Percentiles rank a stretch among this genome's conserved stretches.
These are phyloP conservation scores for Pyrrhoderma noxium DNA, from an alignment of 1,284 basidiomycete species.

Conservation along the genomic window DNA sequence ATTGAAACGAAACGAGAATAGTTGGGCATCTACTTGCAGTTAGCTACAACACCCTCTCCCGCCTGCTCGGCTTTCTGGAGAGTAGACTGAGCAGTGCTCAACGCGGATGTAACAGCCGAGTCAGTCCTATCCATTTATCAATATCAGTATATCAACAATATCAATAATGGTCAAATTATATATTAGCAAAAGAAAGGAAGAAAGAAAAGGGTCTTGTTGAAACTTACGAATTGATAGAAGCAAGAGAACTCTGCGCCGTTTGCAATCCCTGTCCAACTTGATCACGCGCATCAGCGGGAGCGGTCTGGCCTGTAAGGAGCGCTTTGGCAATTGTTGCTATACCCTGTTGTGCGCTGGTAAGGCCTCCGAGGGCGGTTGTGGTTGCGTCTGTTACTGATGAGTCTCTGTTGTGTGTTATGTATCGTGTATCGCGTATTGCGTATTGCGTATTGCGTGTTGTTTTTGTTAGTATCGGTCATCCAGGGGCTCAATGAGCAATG, in stretches of 20 bases:
- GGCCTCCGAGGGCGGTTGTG: conserved; percentile 24
- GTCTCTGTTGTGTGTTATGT: no score
- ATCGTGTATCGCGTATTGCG: no score
- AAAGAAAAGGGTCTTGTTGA: background rate
- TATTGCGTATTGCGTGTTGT: no score
- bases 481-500: no score
- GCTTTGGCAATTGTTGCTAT: conserved; percentile 31
- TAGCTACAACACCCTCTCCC: conserved; percentile 23
- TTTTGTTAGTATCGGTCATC: no score
- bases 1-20: no score
- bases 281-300: conserved; percentile 30
- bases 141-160: background rate
- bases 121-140: conserved; percentile 18
- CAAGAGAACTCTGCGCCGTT: conserved; percentile 28
- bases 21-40: conserved; percentile 22
- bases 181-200: background rate
- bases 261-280: conserved; percentile 29
- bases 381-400: conserved; percentile 22
- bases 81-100: conserved; percentile 21
- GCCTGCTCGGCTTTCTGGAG: conserved; percentile 19
- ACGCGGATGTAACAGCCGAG: conserved; percentile 12
- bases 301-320: conserved; percentile 28
- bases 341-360: conserved; percentile 28
- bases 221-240: conserved; percentile 27
- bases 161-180: background rate